Conservation (phyloP, 2,329 filamentous ascomycete genomes). For the Aspergillus calidoustus region DNA sequence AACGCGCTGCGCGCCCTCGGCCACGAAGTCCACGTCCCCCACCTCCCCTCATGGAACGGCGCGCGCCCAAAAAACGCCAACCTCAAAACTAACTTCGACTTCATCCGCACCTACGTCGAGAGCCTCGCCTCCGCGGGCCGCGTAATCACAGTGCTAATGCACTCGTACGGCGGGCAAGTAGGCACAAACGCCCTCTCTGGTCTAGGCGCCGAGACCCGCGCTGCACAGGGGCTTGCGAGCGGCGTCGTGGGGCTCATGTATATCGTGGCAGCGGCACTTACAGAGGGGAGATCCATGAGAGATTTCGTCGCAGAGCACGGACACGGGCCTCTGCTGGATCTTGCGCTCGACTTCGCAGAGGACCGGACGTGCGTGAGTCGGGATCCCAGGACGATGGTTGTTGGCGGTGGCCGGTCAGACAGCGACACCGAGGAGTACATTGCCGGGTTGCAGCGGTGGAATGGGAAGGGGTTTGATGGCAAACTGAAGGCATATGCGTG, state of each 20-base stretch:
- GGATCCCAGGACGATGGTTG: neutral
- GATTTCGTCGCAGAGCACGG: neutral
- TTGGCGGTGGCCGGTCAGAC: neutral
- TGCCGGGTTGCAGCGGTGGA: neutral
- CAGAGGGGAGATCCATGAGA: neutral
- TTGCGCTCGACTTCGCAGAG: neutral
- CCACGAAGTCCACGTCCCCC: slow-evolving; percentile 15
- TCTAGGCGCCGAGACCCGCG: neutral
- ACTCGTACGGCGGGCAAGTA: slow-evolving; percentile 22
- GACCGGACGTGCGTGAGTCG: neutral
- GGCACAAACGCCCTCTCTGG: slow-evolving; percentile 11
- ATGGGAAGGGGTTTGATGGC: neutral
- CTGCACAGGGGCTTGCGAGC: neutral
- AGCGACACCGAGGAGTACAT: neutral
- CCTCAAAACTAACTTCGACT: slow-evolving; percentile 4
- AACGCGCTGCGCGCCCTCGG: neutral
- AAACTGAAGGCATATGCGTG: neutral
- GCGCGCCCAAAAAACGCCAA: slow-evolving; percentile 15
- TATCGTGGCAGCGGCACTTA: neutral
- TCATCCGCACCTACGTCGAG: slow-evolving; percentile 8
- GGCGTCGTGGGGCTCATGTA: neutral
- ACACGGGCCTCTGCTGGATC: neutral
- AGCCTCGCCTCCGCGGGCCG: slow-evolving; percentile 9
- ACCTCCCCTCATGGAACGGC: slow-evolving; percentile 13
- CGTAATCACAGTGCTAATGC: slow-evolving; percentile 10